Percentiles rank a stretch among this genome's conserved stretches.
Evolutionary conservation across 2,329 filamentous ascomycete genomes (phyloP).

Genomic region (Fusarium pseudoanthophilum): DNA sequence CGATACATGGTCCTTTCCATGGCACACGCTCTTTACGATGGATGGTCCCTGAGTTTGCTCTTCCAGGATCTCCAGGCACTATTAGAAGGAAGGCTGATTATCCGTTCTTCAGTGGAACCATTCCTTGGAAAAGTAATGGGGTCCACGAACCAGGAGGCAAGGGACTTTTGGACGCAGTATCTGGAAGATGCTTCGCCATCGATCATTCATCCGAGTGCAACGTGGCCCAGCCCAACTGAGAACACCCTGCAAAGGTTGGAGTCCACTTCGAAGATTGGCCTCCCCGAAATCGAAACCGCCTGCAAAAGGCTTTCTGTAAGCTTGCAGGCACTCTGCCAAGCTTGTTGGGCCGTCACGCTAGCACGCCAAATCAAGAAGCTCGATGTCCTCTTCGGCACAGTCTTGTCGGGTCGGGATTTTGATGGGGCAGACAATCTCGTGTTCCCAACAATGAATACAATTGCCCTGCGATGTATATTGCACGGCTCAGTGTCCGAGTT

Average conservation of each 20-base stretch:
- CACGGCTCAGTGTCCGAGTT: slow-evolving; percentile 74
- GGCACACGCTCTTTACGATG: slow-evolving; percentile 89
- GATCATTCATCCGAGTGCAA: slow-evolving; percentile 38
- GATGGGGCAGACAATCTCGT: slow-evolving; percentile 73
- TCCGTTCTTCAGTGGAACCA: slow-evolving; percentile 60
- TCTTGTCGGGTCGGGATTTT: slow-evolving; percentile 85
- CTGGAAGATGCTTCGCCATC: slow-evolving; percentile 63
- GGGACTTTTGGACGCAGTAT: slow-evolving; percentile 76
- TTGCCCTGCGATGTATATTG: slow-evolving; percentile 77
- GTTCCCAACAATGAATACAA: slow-evolving; percentile 94
- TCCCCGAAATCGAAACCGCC: slow-evolving; percentile 56
- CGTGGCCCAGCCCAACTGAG: not conserved
- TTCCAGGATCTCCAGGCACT: slow-evolving; percentile 76
- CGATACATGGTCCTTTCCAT: slow-evolving; percentile 73
- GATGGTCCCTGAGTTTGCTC: slow-evolving; percentile 81
- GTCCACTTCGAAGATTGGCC: not conserved
- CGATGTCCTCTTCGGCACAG: slow-evolving; percentile 83
- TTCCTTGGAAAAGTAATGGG: slow-evolving; percentile 56
- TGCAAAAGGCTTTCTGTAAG: slow-evolving; percentile 77
- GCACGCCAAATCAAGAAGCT: slow-evolving; percentile 71
- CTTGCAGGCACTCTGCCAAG: slow-evolving; percentile 79
- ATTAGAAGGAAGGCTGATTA: slow-evolving; percentile 61
- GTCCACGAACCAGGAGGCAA: slow-evolving; percentile 34
- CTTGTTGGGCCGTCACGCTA: slow-evolving; percentile 78
- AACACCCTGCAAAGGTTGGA: slow-evolving; percentile 29